A percentile compares a stretch with the other conserved stretches of the same genome.
These are phyloP conservation scores for Fusarium armeniacum DNA, from an alignment of 2,329 filamentous ascomycete species.

Conservation along the genomic window DNA sequence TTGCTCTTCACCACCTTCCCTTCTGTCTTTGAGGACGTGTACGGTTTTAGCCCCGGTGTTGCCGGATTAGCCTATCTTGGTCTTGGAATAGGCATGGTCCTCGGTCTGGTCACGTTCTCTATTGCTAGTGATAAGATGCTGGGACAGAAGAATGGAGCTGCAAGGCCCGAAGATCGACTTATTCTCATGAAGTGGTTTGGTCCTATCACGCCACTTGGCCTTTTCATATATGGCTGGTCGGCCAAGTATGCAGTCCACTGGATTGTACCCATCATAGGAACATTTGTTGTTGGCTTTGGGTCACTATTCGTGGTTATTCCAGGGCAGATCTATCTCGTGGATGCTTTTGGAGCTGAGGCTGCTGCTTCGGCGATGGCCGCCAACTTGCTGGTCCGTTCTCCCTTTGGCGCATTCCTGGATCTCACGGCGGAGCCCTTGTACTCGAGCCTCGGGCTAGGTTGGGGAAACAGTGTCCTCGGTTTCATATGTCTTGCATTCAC, in stretches of 20 bases:
- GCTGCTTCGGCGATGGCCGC: conserved; percentile 48
- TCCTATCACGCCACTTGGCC: conserved; percentile 65
- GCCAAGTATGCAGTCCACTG: conserved; percentile 66
- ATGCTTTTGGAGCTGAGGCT: conserved; percentile 41
- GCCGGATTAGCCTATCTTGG: conserved; percentile 65
- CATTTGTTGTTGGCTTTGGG: conserved; percentile 64
- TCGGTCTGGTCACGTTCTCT: conserved; percentile 44
- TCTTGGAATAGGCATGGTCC: conserved; percentile 56
- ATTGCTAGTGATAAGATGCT: conserved; percentile 38
- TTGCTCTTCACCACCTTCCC: conserved; percentile 57
- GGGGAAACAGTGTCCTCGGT: conserved; percentile 40
- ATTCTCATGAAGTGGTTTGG: conserved; percentile 69
- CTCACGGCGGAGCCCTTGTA: conserved; percentile 32
- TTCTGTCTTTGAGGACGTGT: conserved; percentile 54
- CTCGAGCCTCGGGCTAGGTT: conserved; percentile 23
- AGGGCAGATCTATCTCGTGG: conserved; percentile 47
- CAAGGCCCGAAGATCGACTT: conserved; percentile 62
- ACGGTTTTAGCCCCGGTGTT: conserved; percentile 49
- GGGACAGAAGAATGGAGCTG: background rate
- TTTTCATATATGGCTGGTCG: conserved; percentile 72
- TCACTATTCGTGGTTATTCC: conserved; percentile 54
- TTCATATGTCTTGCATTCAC: conserved; percentile 37
- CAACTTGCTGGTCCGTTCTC: conserved; percentile 53
- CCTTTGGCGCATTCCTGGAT: conserved; percentile 37
- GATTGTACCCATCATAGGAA: conserved; percentile 71